Evolutionary conservation across 2,329 filamentous ascomycete genomes (phyloP), one percentile per base, ranked within the genome.

Genomic region (Diplocarpon rosae): DNA sequence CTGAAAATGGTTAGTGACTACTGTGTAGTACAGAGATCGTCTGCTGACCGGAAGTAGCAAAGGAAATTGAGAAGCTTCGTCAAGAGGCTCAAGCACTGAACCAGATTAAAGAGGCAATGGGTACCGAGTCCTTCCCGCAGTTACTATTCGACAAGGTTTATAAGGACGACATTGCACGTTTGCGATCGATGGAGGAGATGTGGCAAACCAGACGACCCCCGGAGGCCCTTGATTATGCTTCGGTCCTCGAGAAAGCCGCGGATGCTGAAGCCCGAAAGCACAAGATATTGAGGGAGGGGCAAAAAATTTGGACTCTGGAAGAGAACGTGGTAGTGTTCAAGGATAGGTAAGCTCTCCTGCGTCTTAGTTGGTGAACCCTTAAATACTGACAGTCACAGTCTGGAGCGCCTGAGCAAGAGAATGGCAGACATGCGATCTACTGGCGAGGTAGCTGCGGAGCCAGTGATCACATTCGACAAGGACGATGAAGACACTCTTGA

Each of bases 91-190:
- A 83, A 51, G 89, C 85, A 1, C 68, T 98, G 49, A 85, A 89
- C 63, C 78, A 78, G 47, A 93, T 98, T 43, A 78, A 87, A 49
- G 73, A 82, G 49, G 79, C 87, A 0, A 83, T 94, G 61, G 88
- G 86, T 28, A 88, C 81, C 0, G 68, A 77, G 1, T 73, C 83
- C 5, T 96, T 96, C 56, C 70, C 83, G 1, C 72, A 79, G 52
- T 75, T 85, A 58, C 77, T 98, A 0, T 96, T 96, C 59, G 77
- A 94, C 59, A 98, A 96, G 62, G 89, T 96, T 2, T 98, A 92
- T 65, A 76, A 80, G 50, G 71, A 83, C 39, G 92, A 98, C 59
- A 84, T 98, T 43, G 72, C 83, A 52, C 78, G 92, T 13, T 64
- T 98, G 45, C 75, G 80, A 33, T 84, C 82, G 12, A 93, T 95